A percentile compares a stretch with the other conserved stretches of the same genome.
These are phyloP conservation scores for Gymnopilus dilepis DNA, from an alignment of 768 basidiomycete species.

Conservation along the genomic window DNA sequence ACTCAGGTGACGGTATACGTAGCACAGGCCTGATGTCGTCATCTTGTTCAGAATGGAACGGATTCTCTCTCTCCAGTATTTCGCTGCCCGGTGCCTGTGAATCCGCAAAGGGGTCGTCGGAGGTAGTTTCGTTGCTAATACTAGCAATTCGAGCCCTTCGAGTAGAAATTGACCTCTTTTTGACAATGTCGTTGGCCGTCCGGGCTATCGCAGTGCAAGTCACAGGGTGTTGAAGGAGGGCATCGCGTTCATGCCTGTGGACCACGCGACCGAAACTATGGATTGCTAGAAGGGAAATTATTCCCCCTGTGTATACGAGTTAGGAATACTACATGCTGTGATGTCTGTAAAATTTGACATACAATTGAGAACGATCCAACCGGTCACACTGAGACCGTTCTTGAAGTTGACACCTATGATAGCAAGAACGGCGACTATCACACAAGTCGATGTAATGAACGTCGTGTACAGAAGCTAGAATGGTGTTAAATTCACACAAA, in stretches of 20 bases:
- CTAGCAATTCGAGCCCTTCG: slow-evolving; percentile 19
- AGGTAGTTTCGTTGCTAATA: slow-evolving; percentile 13
- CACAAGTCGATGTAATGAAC: slow-evolving; percentile 53
- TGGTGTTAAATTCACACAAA: not conserved
- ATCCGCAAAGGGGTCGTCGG: slow-evolving; percentile 41
- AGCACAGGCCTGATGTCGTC: slow-evolving; percentile 11
- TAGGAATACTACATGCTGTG: slow-evolving; percentile 1
- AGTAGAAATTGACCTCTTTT: slow-evolving; percentile 13
- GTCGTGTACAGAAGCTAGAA: slow-evolving; percentile 58
- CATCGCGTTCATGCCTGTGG: slow-evolving; percentile 63
- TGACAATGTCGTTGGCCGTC: slow-evolving; percentile 30
- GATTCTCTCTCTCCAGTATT: slow-evolving; percentile 21
- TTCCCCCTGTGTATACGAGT: slow-evolving; percentile 46
- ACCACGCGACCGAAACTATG: slow-evolving; percentile 66
- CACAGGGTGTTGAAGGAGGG: slow-evolving; percentile 52
- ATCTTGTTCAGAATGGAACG: slow-evolving; percentile 17
- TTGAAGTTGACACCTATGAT: slow-evolving; percentile 55
- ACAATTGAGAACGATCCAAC: slow-evolving; percentile 65
- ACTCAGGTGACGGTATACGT: slow-evolving; percentile 4
- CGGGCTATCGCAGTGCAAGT: slow-evolving; percentile 43
- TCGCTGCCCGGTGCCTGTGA: slow-evolving; percentile 19
- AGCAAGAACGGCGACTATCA: slow-evolving; percentile 53
- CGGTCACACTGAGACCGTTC: slow-evolving; percentile 48
- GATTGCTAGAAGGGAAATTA: slow-evolving; percentile 60
- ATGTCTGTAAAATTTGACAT: slow-evolving; percentile 24